phyloP scores from a whole-genome alignment of 208 protist species.

The Trypanosomatidae sp. region DNA sequence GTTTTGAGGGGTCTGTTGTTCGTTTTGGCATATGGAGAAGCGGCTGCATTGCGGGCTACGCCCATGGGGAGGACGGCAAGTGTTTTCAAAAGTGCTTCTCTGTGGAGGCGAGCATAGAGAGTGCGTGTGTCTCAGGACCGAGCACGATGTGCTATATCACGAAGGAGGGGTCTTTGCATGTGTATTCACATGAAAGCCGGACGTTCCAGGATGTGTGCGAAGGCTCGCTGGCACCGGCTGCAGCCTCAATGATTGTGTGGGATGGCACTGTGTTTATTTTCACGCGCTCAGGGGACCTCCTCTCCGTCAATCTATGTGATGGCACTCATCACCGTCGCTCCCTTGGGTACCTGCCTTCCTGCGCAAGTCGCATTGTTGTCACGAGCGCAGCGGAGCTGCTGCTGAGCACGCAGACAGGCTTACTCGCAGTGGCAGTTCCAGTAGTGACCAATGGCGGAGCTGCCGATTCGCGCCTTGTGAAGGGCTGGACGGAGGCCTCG shows the following conservation, averaged over 20 bases:
- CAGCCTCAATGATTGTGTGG: neutral
- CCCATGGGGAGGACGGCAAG: neutral
- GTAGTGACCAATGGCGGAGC: neutral
- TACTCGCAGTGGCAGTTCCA: slow-evolving; percentile 3
- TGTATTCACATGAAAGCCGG: slow-evolving; percentile 13
- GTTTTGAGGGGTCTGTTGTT: neutral
- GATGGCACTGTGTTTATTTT: slow-evolving; percentile 10
- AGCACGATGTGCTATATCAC: slow-evolving; percentile 12
- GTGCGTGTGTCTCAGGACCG: neutral
- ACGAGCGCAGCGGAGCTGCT: slow-evolving; percentile 7
- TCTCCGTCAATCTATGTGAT: slow-evolving; percentile 5
- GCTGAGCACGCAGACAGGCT: slow-evolving; percentile 4
- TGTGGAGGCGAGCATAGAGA: neutral
- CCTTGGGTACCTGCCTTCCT: neutral
- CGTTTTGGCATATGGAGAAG: neutral
- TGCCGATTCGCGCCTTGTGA: slow-evolving; percentile 4
- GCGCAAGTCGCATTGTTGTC: neutral
- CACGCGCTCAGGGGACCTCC: slow-evolving; percentile 9
- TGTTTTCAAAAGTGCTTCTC: slow-evolving; percentile 9
- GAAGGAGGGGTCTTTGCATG: slow-evolving; percentile 1
- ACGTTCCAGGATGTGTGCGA: slow-evolving; percentile 3
- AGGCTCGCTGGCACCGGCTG: neutral
- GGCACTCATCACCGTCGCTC: neutral
- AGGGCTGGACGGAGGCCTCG: slow-evolving; percentile 5
- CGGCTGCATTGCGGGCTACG: slow-evolving; percentile 16